phyloP scores from a whole-genome alignment of 768 basidiomycete species.

The Phaeolepiota aurea region DNA sequence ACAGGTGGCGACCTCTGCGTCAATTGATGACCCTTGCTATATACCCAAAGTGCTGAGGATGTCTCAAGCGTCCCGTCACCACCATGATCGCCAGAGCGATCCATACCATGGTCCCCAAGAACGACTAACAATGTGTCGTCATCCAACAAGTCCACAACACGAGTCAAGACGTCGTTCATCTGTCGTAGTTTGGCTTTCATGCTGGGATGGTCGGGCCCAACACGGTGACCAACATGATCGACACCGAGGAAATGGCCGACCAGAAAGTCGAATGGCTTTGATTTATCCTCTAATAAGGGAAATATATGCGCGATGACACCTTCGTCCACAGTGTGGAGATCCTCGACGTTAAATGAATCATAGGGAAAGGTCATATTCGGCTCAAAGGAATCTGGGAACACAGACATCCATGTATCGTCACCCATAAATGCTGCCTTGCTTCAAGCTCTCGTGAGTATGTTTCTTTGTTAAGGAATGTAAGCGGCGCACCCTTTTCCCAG shows the following conservation, averaged over 20 bases:
- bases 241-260: slow-evolving; percentile 94
- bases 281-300: slow-evolving; percentile 53
- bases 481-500: slow-evolving; percentile 49
- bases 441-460: slow-evolving; percentile 7
- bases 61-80: slow-evolving; percentile 86
- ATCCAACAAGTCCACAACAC: slow-evolving; percentile 68
- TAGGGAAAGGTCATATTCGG: slow-evolving; percentile 73
- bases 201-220: slow-evolving; percentile 80
- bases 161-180: slow-evolving; percentile 73
- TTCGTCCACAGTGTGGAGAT: slow-evolving; percentile 90
- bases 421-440: slow-evolving; percentile 82
- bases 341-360: slow-evolving; percentile 98
- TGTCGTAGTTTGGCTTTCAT: slow-evolving; percentile 84
- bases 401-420: slow-evolving; percentile 92
- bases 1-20: slow-evolving; percentile 23
- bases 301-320: slow-evolving; percentile 83
- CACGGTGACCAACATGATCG: slow-evolving; percentile 92
- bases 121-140: slow-evolving; percentile 88
- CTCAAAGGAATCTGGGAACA: slow-evolving; percentile 74
- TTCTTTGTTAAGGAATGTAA: background rate
- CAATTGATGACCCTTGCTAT: slow-evolving; percentile 65
- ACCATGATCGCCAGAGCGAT: slow-evolving; percentile 88
- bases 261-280: slow-evolving; percentile 71
- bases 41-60: slow-evolving; percentile 84
- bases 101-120: slow-evolving; percentile 97